phyloP scores from a whole-genome alignment of 805 yeast species.

The Hanseniaspora occidentalis region DNA sequence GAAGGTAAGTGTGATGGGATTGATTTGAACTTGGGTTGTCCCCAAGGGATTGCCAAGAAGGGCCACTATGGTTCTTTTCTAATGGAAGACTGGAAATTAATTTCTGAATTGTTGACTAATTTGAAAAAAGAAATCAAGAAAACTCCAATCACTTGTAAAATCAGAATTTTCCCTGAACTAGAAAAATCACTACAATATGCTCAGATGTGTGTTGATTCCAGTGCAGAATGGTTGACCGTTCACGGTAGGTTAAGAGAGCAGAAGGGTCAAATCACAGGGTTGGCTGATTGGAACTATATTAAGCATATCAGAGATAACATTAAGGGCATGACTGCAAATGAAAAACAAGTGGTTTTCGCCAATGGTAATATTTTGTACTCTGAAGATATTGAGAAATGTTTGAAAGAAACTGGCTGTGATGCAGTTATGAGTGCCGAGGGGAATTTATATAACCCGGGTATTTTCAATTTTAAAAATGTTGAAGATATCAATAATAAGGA shows the following conservation, averaged over 20 bases:
- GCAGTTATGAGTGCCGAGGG: slow-evolving; percentile 98
- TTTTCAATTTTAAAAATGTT: slow-evolving; percentile 34
- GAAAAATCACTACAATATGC: slow-evolving; percentile 81
- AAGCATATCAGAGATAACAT: slow-evolving; percentile 66
- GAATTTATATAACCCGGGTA: slow-evolving; percentile 84
- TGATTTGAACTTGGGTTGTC: slow-evolving; percentile 92
- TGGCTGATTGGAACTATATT: slow-evolving; percentile 85
- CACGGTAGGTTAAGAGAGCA: slow-evolving; percentile 95
- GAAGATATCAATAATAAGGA: slow-evolving; percentile 31
- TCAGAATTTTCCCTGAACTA: slow-evolving; percentile 76
- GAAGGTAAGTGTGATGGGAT: slow-evolving; percentile 88
- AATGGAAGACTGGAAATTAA: slow-evolving; percentile 93
- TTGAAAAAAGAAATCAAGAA: slow-evolving; percentile 41
- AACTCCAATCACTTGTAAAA: slow-evolving; percentile 86
- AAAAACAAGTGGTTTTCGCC: slow-evolving; percentile 57
- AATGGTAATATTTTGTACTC: slow-evolving; percentile 93
- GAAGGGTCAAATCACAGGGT: slow-evolving; percentile 94
- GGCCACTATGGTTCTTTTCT: slow-evolving; percentile 93
- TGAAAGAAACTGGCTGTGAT: slow-evolving; percentile 55
- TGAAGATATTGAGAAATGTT: slow-evolving; percentile 64
- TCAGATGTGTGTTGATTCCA: slow-evolving; percentile 75
- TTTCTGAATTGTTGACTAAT: slow-evolving; percentile 34
- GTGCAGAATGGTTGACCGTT: slow-evolving; percentile 89
- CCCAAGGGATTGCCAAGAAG: slow-evolving; percentile 91
- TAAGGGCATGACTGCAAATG: slow-evolving; percentile 41